These are phyloP conservation scores for Thecaphora thlaspeos DNA, from an alignment of 1,284 basidiomycete species.

Conservation along the genomic window DNA sequence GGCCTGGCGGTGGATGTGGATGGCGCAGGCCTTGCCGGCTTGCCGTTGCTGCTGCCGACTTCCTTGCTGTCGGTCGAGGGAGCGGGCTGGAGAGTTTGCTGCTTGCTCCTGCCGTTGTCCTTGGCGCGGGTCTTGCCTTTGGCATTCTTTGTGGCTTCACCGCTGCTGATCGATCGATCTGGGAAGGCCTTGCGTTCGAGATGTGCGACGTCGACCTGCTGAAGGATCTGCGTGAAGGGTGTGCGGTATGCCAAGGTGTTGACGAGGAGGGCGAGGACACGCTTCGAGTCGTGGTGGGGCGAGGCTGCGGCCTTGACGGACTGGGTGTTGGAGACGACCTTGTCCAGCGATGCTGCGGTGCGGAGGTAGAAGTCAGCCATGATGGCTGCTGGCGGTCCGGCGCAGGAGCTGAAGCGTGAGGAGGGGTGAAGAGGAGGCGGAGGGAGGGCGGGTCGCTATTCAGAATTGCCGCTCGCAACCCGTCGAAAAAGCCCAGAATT, in stretches of 20 bases:
- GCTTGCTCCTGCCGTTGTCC: too few relatives aligned
- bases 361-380: constrained; percentile 54
- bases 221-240: constrained; percentile 27
- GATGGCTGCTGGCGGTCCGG: too few relatives aligned
- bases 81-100: too few relatives aligned
- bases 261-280: constrained; percentile 44
- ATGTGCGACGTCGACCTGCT: constrained; percentile 15
- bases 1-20: constrained; percentile 1
- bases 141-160: neutral
- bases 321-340: constrained; percentile 33
- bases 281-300: constrained; percentile 31
- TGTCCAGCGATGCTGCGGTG: constrained; percentile 36
- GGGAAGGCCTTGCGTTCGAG: constrained; percentile 30
- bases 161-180: neutral
- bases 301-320: constrained; percentile 46
- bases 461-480: too few relatives aligned
- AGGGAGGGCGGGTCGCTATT: too few relatives aligned
- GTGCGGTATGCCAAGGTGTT: constrained; percentile 40
- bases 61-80: too few relatives aligned
- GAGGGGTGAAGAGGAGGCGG: too few relatives aligned
- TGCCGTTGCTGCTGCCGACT: too few relatives aligned
- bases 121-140: neutral
- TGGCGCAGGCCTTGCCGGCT: too few relatives aligned
- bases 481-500: too few relatives aligned
- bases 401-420: too few relatives aligned